A percentile compares a stretch with the other conserved stretches of the same genome.
Conservation (phyloP, 352 stramenopile genomes). For the Phytophthora pinifolia region DNA sequence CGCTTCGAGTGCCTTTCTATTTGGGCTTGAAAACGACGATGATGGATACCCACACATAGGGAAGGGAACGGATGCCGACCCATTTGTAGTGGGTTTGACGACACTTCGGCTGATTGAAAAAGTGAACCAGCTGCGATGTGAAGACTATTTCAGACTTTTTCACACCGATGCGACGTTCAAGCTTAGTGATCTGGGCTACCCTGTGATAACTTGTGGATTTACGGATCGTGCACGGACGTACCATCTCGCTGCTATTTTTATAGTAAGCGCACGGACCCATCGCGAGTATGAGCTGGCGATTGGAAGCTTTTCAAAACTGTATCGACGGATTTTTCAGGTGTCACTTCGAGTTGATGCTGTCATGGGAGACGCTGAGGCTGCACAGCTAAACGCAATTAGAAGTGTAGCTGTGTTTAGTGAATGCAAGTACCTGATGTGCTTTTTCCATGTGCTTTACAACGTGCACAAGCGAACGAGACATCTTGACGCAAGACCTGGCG, state of each 20-base stretch:
- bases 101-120: not conserved
- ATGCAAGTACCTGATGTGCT: slow-evolving; percentile 11
- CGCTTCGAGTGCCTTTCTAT: too few relatives aligned
- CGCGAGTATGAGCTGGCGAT: not conserved
- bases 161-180: slow-evolving; percentile 8
- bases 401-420: not conserved
- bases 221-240: not conserved
- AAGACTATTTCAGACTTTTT: slow-evolving; percentile 4
- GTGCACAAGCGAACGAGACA: slow-evolving; percentile 8
- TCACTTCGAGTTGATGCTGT: slow-evolving; percentile 7
- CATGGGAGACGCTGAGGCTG: slow-evolving; percentile 7
- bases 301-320: not conserved
- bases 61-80: too few relatives aligned
- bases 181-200: too few relatives aligned
- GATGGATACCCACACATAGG: too few relatives aligned
- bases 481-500: not conserved
- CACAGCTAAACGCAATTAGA: not conserved
- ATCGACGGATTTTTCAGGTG: not conserved
- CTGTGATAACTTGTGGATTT: slow-evolving; percentile 13
- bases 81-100: too few relatives aligned
- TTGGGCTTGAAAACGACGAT: too few relatives aligned
- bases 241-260: not conserved
- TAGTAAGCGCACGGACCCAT: slow-evolving; percentile 1
- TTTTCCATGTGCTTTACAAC: slow-evolving; percentile 6
- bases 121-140: not conserved